These are phyloP conservation scores for Salix exigua DNA, from an alignment of 345 rosid species.

Conservation along the genomic window DNA sequence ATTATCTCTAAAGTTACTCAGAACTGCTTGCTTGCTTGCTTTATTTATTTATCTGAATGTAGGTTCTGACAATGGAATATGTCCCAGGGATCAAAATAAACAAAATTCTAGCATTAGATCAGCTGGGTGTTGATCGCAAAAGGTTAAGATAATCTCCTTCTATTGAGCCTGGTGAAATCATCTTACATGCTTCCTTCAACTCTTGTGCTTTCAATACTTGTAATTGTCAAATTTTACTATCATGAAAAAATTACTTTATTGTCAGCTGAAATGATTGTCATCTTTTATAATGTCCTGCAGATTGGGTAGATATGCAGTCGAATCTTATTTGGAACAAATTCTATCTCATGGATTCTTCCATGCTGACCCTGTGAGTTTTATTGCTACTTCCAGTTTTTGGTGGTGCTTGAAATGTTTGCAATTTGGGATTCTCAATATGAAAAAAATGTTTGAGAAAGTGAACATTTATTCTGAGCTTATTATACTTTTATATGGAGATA, in stretches of 20 bases:
- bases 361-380: constrained; percentile 83
- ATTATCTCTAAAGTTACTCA: not conserved
- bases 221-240: constrained; percentile 8
- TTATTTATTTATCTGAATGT: constrained; percentile 17
- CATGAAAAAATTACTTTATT: not conserved
- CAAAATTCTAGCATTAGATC: constrained; percentile 82
- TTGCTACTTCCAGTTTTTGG: not conserved
- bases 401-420: not conserved
- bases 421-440: not conserved
- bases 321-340: constrained; percentile 97
- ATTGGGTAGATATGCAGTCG: constrained; percentile 92
- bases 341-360: constrained; percentile 98
- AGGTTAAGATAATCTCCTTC: constrained; percentile 44
- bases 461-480: not conserved
- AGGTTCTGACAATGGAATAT: constrained; percentile 97
- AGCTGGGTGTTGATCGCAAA: constrained; percentile 87
- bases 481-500: not conserved
- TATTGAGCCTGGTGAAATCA: constrained; percentile 1
- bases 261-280: constrained; percentile 5
- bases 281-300: constrained; percentile 38
- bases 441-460: not conserved
- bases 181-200: not conserved
- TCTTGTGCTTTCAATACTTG: not conserved
- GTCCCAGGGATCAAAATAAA: constrained; percentile 99
- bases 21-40: not conserved